Evolutionary conservation across 208 protist species (phyloP), one percentile per base, ranked within the genome.

Genomic region (Trypanosoma mega): DNA sequence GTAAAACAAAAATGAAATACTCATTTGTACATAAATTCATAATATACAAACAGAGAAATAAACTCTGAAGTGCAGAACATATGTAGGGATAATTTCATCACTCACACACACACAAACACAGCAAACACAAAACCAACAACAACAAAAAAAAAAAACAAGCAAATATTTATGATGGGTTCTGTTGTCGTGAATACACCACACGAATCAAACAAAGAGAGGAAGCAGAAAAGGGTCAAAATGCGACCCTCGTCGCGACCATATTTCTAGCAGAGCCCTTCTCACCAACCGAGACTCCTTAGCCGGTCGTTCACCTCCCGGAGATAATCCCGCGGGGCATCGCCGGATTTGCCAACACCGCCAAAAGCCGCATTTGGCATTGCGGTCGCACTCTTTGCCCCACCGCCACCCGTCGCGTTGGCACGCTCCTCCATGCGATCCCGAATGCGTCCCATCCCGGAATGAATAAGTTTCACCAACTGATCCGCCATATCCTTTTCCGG

Each of bases 381-480:
- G 21, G 39, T n/a, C n/a, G n/a, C n/a, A n/a, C n/a, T n/a, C n/a
- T n/a, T n/a, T n/a, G n/a, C n/a, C n/a, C n/a, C n/a, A n/a, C n/a
- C n/a, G n/a, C n/a, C n/a, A n/a, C n/a, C n/a, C n/a, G n/a, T n/a
- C n/a, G n/a, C n/a, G n/a, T n/a, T n/a, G n/a, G 34, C 48, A 5
- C 34, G 51, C 31, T 36, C 41, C n/a, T 53, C 51, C 43, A 90
- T 51, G 26, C 72, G 65, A 23, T 54, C 50, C n/a, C 77, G 65
- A 34, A 88, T 76, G 3, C 68, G 65, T 37, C 56, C 55, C 64
- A 92, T 74, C 3, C 85, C 79, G 23, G 68, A 74, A 39, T 89
- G 54, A 51, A 92, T 89, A 24, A 87, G 68, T 16, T 76, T 31
- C 44, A 80, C 64, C 8, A 91, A 75, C 43, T 79, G 63, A 26